A percentile compares a stretch with the other conserved stretches of the same genome.
Conservation (phyloP, 495 filamentous ascomycete genomes). For the Daldinia caldariorum region DNA sequence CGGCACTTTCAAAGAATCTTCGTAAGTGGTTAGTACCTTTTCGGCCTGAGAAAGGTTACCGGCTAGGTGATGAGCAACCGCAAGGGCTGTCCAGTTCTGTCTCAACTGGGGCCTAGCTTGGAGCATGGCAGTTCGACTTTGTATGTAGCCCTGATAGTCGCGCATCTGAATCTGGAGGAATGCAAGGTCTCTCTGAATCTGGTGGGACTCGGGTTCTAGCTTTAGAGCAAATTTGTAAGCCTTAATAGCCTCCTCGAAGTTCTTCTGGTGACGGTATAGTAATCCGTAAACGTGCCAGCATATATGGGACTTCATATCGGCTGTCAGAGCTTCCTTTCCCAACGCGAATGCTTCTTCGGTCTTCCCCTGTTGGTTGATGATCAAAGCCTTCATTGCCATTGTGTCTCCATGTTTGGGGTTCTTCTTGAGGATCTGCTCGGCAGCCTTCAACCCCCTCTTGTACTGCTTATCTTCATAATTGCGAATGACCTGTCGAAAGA, state of each 20-base stretch:
- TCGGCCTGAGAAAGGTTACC: conserved; percentile 88
- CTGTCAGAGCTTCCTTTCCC: conserved; percentile 87
- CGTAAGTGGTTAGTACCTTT: conserved; percentile 88
- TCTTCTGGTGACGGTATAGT: conserved; percentile 90
- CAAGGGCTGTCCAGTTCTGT: conserved; percentile 95
- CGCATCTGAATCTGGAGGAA: conserved; percentile 96
- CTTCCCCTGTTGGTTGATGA: conserved; percentile 90
- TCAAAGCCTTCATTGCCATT: conserved; percentile 97
- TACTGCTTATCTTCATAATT: conserved; percentile 98
- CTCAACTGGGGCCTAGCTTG: conserved; percentile 79
- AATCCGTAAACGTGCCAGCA: conserved; percentile 99
- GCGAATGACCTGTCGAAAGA: conserved; percentile 93
- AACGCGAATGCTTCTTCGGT: conserved; percentile 91
- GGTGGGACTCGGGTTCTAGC: conserved; percentile 89
- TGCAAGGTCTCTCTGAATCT: conserved; percentile 94
- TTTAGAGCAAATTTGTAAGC: conserved; percentile 94
- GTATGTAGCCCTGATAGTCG: conserved; percentile 92
- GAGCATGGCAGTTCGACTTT: conserved; percentile 85
- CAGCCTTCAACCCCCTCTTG: conserved; percentile 94
- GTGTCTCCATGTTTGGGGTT: conserved; percentile 97
- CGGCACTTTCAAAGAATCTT: conserved; percentile 84
- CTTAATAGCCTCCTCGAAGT: conserved; percentile 98
- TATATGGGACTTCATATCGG: conserved; percentile 98
- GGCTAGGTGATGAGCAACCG: conserved; percentile 88
- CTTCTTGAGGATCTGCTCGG: conserved; percentile 93